Base-by-base conservation (phyloP, 257 asterid genomes). In the Ocimum tenuiflorum region DNA sequence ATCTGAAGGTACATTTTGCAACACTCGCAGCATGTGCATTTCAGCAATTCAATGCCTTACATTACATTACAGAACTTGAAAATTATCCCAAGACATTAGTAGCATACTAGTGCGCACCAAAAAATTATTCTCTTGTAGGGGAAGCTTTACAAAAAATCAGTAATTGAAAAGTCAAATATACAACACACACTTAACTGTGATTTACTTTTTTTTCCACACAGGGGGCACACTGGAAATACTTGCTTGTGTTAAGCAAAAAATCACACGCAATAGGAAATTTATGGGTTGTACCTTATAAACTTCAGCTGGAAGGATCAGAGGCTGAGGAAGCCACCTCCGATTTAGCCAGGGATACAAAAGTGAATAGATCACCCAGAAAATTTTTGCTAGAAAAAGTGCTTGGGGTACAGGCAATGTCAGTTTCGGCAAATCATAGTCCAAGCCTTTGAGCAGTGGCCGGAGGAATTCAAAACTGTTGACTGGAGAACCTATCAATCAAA, bases 271-370 rank as follows among this genome's bases (percentile, higher is more conserved):
- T 43, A 7, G 45, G 78, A 29, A 69, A 60, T 7, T 35, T 8
- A 29, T 36, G 60, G 33, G 51, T 3, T 35, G 68, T 65, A 56
- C 99, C 97, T 86, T 94, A 79, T 88, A 81, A 41, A 90, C 91
- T 82, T 92, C 99, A 77, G 97, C 83, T 41, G 99, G 96, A 81
- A 94, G 97, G 65, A 94, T 80, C 62, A 94, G 73, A 53, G 96
- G 97, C 61, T 85, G 91, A 70, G 99, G 97, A 72, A 94, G 87
- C 99, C 99, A 90, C 72, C 67, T 70, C 48, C 74, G 63, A 63
- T 43, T 71, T 55, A 90, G 78, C 85, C 83, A 90, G 8, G 99
- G 97, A 71, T 84, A 82, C 77, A 94, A 46, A 65, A 90, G 41
- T 3, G 92, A 65, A 79, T 90, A 90, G 19, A 90, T 54, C 65